Evolutionary conservation across 208 protist species (phyloP), one percentile per base, ranked within the genome.

Genomic region (Trypanosoma scelopori): DNA sequence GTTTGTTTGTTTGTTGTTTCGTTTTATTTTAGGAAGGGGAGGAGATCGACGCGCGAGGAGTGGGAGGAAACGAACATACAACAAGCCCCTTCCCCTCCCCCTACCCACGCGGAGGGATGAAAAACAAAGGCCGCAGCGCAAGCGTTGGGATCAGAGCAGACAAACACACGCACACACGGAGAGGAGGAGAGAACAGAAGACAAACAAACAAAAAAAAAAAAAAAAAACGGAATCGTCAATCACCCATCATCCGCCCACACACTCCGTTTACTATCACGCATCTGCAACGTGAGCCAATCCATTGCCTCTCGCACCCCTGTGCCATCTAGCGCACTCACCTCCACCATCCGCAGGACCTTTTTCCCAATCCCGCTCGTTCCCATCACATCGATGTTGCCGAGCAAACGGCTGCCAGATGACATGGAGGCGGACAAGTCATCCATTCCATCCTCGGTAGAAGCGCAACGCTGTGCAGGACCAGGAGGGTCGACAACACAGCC

Each of bases 201-300:
- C n/a, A n/a, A n/a, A n/a, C n/a, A n/a, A n/a, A n/a, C n/a, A n/a
- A n/a, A n/a, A n/a, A n/a, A n/a, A n/a, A n/a, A n/a, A n/a, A n/a
- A n/a, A n/a, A n/a, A n/a, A n/a, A n/a, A 37, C 9, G 3, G 32
- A 37, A 37, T 11, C 32, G 32, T 37, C 32, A 1, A 28, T 65
- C 43, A 51, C 12, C 22, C 30, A 41, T 41, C 53, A 41, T 55
- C 35, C 9, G 23, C 58, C 32, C 27, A 25, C 22, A 45, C 30
- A 22, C 30, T 51, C 25, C 59, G 30, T 22, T 39, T 51, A 27
- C 58, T 77, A 6, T 70, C 72, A 9, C 74, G 71, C 53, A 93
- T 72, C 71, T 93, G 83, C 7, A 69, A 47, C 1, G 89, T 79
- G 20, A 94, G 57, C 88, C 88, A 94, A 66, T 94, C 84, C 73